These are phyloP conservation scores for Sambucus nigra DNA, from an alignment of 129 eudicot genomes.

Conservation along the genomic window DNA sequence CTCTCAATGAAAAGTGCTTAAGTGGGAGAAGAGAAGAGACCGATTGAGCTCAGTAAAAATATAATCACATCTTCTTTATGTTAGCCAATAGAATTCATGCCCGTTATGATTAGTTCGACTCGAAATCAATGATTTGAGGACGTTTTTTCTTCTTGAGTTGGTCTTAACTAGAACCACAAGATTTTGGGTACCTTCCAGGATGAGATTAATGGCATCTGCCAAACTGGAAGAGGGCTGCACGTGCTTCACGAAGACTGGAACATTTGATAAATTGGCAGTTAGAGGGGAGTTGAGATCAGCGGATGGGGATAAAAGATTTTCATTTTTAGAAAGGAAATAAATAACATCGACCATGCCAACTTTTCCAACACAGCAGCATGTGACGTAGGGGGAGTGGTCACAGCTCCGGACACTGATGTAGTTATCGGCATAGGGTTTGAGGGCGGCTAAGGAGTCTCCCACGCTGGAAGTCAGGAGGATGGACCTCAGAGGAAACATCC, in stretches of 20 bases:
- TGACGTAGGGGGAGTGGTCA: conserved; percentile 19
- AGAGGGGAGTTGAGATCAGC: conserved; percentile 64
- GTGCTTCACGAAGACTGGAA: conserved; percentile 36
- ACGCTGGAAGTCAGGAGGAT: conserved; percentile 50
- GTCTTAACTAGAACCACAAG: conserved; percentile 64
- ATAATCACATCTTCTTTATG: conserved; percentile 68
- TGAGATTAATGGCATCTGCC: conserved; percentile 64
- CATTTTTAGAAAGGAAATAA: conserved; percentile 50
- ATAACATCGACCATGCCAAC: conserved; percentile 73
- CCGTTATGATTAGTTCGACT: conserved; percentile 42
- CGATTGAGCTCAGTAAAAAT: conserved; percentile 63
- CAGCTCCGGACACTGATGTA: conserved; percentile 70
- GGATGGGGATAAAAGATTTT: conserved; percentile 41
- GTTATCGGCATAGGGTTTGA: conserved; percentile 44
- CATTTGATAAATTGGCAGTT: conserved; percentile 33
- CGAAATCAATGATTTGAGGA: conserved; percentile 11
- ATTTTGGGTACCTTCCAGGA: conserved; percentile 72
- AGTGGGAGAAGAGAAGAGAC: conserved; percentile 50
- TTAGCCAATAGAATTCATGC: conserved; percentile 67
- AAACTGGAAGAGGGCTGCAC: conserved; percentile 71
- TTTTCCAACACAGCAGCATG: conserved; percentile 64
- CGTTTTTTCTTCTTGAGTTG: conserved; percentile 25
- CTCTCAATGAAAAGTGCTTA: conserved; percentile 38
- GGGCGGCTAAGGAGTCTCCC: conserved; percentile 51
- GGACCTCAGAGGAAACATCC: conserved; percentile 65